Evolutionary conservation across 2,329 filamentous ascomycete genomes (phyloP), one percentile per base, ranked within the genome.

Genomic region (Ilyonectria mors-panacis): DNA sequence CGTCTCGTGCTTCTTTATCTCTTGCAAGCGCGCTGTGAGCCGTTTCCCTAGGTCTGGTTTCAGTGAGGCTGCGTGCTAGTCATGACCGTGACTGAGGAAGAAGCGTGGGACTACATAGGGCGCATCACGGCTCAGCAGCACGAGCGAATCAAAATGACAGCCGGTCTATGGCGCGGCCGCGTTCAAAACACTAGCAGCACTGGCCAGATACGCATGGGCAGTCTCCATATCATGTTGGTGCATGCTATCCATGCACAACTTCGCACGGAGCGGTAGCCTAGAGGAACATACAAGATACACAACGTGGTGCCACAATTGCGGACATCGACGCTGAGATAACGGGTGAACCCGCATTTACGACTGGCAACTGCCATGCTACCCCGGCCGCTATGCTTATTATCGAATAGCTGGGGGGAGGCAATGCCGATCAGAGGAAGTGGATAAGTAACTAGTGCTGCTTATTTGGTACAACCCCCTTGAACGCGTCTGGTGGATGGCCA

Each of bases 81-180:
- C 9, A 21, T 45, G n/a, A n/a, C 44, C 21, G 19, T n/a, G 44
- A n/a, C 44, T 45, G 19, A 45, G 23, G 44, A 45, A 45, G 44
- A 45, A 45, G 44, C 44, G 10, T 45, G 19, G 15, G 12, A 15
- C 8, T 33, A 9, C 48, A 17, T 51, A 12, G 48, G 23, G 13
- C 48, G 48, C 28, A 51, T 51, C 48, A 51, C 48, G 13, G 48
- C 48, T 51, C 23, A 51, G 28, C 48, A 8, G 48, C 23, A 30
- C 6, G 48, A 51, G 48, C 48, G 26, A 51, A 51, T 51, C 44
- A 33, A 33, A 51, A 51, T 51, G 10, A 13, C 48, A 51, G 23
- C 48, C 26, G 48, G 48, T 51, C 48, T 17, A 51, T 23, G 30
- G 15, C 48, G 26, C 48, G 3, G 48, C 17, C 48, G 28, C 13